These are phyloP conservation scores for Penicillium canariense DNA, from an alignment of 495 filamentous ascomycete species.

Conservation along the genomic window DNA sequence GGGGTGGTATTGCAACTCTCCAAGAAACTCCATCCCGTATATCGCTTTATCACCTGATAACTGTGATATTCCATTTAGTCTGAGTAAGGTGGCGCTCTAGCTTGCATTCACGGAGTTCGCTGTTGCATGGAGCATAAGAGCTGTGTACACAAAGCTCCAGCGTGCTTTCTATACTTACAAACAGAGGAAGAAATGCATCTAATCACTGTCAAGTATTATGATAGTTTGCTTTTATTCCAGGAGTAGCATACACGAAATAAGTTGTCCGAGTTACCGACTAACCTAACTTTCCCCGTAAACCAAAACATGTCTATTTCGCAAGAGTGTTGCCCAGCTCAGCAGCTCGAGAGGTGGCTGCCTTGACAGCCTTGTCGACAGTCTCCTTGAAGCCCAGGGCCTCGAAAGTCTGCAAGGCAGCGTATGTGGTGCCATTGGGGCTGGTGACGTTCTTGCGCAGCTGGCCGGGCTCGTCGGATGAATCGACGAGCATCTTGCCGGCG, in stretches of 20 bases:
- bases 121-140: too few relatives aligned
- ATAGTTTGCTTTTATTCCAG: neutral
- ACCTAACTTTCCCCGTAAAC: neutral
- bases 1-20: too few relatives aligned
- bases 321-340: conserved; percentile 33
- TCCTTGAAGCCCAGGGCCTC: conserved; percentile 34
- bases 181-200: neutral
- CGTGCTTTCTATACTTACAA: neutral
- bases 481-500: conserved; percentile 41
- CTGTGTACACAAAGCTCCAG: neutral
- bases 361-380: conserved; percentile 39
- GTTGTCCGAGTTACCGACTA: neutral
- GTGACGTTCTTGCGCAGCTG: conserved; percentile 46
- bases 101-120: too few relatives aligned
- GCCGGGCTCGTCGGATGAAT: conserved; percentile 33
- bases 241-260: neutral
- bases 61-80: neutral
- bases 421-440: conserved; percentile 43
- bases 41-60: too few relatives aligned
- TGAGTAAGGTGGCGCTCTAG: neutral
- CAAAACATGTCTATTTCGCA: neutral
- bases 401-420: conserved; percentile 39
- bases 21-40: too few relatives aligned
- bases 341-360: conserved; percentile 35
- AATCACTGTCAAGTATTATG: neutral